Evolutionary conservation across 495 filamentous ascomycete genomes (phyloP), one percentile per base, ranked within the genome.

Genomic region (Immersiella caudata): DNA sequence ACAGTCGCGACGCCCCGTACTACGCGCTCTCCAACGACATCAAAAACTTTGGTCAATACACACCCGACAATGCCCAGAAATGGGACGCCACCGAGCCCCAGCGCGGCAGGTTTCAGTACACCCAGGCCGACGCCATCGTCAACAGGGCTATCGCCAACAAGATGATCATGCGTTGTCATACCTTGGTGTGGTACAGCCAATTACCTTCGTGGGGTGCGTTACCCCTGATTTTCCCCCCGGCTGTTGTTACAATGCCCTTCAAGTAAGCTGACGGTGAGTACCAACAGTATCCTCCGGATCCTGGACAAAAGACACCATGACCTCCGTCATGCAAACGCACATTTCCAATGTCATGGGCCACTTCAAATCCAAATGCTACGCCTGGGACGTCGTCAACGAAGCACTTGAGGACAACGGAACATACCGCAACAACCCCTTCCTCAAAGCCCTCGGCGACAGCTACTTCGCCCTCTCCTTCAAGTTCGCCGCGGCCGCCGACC

Each of bases 341-440:
- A 79, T 88, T 62, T 78, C 73, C 6, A 83, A 78, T n/a, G 74
- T 86, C 14, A 78, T 85, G 25, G 72, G 74, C 18, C 81, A 82
- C 33, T 89, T 81, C 67, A 84, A 81, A 71, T 85, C 85, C 64
- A 82, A 85, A 77, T 82, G 87, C 69, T 84, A 84, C 70, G 81
- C 79, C 58, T 89, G 86, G 87, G 85, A 88, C 67, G 86, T 88
- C 9, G 81, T 87, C 16, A 88, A 88, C 75, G 84, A 88, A 74
- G 83, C 86, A 65, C 84, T 88, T 72, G 75, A 82, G 25, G 80
- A 88, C 62, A 76, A 82, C 51, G 86, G 85, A 20, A 76, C 76
- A 12, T 78, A 85, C 59, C 80, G 84, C 21, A 68, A 71, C 35
- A 79, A 77, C 5, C 81, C 84, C 55, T 87, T 86, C 80, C 83